Base-by-base conservation (phyloP, 257 asterid species). In the Thymus mandschuricus region DNA sequence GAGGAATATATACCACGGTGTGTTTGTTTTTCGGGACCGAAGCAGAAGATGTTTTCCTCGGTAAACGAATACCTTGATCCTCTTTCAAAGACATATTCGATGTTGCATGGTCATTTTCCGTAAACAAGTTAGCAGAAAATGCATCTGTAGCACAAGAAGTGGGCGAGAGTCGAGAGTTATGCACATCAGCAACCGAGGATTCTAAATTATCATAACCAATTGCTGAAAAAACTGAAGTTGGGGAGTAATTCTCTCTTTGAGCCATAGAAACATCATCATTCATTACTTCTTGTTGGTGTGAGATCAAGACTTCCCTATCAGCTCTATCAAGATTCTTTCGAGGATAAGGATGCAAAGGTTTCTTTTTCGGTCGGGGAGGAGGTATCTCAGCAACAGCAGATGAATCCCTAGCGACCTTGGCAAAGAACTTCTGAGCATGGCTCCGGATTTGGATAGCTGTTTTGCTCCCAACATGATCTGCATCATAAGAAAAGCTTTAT, bases 301-400 rank as follows among this genome's bases (percentile, higher is more conserved):
- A 57, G 71, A 64, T 66, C 15, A 50, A 15, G 13, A 28, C 41
- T 52, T 74, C 78, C 6, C 66, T 15, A 63, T 73, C 67, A 34
- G 63, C 28, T 8, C 82, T 66, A 70, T 75, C 81, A 40, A 51
- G 78, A 69, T 70, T 57, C 79, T 90, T 92, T 27, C 97, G 96
- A 64, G 97, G 98, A 78, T 90, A 92, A 56, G 98, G 98, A 72
- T 81, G 87, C 33, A 78, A 52, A 10, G 98, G 98, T 76, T 90
- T 92, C 89, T 86, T 88, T 78, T 92, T 92, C 0, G 98, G 98
- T 8, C 96, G 88, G 70, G 98, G 98, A 88, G 97, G 98, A 41
- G 98, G 98, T 70, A 92, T 92, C 55, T 80, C 90, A 21, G 74
- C 78, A 44, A 84, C 91, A 71, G 54, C 70, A 29, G 77, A 79